A percentile compares a stretch with the other conserved stretches of the same genome.
Evolutionary conservation across 176 grass and related monocot genomes (phyloP).

Genomic region (Eleusine coracana): DNA sequence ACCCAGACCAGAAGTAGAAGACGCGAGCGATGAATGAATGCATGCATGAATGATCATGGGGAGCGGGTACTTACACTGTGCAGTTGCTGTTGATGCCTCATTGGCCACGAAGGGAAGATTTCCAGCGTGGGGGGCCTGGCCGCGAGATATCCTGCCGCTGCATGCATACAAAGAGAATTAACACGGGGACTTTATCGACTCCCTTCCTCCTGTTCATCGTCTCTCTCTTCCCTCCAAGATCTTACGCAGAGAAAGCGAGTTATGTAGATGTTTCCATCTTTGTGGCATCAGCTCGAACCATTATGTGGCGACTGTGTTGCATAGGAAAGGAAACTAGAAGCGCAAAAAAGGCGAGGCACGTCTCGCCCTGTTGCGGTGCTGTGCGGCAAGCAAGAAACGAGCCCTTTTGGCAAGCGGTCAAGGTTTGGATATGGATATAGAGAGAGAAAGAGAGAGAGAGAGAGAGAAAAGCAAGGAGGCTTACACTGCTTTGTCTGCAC

Average conservation of each 20-base stretch:
- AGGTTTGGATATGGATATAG: constrained; percentile 33
- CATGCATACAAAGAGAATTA: constrained; percentile 68
- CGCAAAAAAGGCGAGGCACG: constrained; percentile 65
- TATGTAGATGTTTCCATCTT: constrained; percentile 54
- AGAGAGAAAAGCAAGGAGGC: neutral
- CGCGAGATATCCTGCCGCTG: constrained; percentile 60
- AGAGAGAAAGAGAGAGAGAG: neutral
- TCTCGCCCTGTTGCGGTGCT: constrained; percentile 55
- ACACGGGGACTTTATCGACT: constrained; percentile 34
- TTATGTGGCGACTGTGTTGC: constrained; percentile 53
- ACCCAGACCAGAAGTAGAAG: too few relatives aligned
- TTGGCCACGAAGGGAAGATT: constrained; percentile 97
- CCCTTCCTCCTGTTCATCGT: constrained; percentile 26
- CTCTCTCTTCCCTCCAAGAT: neutral
- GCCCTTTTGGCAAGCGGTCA: constrained; percentile 52
- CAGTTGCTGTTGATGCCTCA: constrained; percentile 58
- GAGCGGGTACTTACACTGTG: constrained; percentile 52
- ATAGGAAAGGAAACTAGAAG: constrained; percentile 32
- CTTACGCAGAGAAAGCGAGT: constrained; percentile 3
- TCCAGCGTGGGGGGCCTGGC: constrained; percentile 77
- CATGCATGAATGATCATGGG: constrained; percentile 37
- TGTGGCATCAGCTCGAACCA: constrained; percentile 55
- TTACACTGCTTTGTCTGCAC: constrained; percentile 57
- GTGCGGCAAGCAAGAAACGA: constrained; percentile 38
- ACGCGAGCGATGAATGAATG: neutral